Evolutionary conservation across 169 alveolate species (phyloP).

Genomic region (Plasmodium fragile): DNA sequence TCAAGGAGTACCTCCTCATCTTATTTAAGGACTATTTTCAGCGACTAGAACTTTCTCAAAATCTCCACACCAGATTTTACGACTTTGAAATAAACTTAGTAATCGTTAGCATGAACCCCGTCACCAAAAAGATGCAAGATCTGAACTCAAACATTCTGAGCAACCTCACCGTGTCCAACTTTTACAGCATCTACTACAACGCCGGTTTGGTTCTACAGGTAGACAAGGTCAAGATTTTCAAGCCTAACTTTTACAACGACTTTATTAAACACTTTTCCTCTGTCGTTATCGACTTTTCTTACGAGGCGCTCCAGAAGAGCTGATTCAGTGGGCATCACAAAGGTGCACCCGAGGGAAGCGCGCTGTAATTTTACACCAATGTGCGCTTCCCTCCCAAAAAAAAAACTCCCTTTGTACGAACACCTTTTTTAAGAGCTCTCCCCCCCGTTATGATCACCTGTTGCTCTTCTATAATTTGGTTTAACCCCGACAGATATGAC

Average conservation of each 20-base stretch:
- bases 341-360: not conserved
- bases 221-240: conserved; percentile 17
- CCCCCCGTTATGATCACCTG: not conserved
- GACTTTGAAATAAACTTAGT: conserved; percentile 43
- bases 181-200: conserved; percentile 45
- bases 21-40: conserved; percentile 18
- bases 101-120: conserved; percentile 8
- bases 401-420: not conserved
- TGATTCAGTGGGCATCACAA: not conserved
- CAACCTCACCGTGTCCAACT: conserved; percentile 45
- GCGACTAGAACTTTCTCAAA: not conserved
- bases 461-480: not conserved
- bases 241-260: conserved; percentile 15
- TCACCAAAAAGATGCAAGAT: conserved; percentile 20
- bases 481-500: not conserved
- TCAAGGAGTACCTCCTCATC: conserved; percentile 5
- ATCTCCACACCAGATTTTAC: conserved; percentile 7
- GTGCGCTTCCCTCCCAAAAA: not conserved
- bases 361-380: not conserved
- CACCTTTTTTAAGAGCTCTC: not conserved
- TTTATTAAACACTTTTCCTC: conserved; percentile 48
- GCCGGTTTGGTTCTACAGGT: conserved; percentile 38
- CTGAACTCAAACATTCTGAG: conserved; percentile 12
- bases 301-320: not conserved
- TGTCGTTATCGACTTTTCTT: conserved; percentile 54